These are phyloP conservation scores for Podaxis sp. DNA, from an alignment of 768 basidiomycete genomes.

Conservation along the genomic window DNA sequence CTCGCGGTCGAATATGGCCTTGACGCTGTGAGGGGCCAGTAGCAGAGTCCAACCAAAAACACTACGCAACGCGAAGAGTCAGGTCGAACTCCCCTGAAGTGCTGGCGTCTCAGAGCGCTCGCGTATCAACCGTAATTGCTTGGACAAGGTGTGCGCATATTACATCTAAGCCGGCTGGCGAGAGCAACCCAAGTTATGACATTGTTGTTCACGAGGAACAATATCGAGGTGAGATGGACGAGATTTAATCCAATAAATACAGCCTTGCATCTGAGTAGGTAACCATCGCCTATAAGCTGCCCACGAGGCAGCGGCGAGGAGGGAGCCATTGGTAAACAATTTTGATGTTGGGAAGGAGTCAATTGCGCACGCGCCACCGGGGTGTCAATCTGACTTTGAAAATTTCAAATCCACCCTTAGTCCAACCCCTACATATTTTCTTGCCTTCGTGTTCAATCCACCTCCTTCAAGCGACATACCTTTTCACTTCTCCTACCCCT, in stretches of 20 bases:
- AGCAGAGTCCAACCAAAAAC: too few species aligned
- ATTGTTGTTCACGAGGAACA: too few species aligned
- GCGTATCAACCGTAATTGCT: too few species aligned
- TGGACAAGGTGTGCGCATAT: too few species aligned
- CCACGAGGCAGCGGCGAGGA: constrained; percentile 9
- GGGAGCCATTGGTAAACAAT: neutral
- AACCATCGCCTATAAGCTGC: neutral
- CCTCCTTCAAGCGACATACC: constrained; percentile 35
- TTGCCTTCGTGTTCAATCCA: constrained; percentile 47
- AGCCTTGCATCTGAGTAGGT: neutral
- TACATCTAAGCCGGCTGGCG: too few species aligned
- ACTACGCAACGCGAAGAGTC: too few species aligned
- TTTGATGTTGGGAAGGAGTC: constrained; percentile 11
- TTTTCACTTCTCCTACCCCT: constrained; percentile 29
- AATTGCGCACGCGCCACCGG: constrained; percentile 38
- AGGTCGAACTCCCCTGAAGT: too few species aligned
- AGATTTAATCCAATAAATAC: neutral
- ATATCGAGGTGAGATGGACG: neutral
- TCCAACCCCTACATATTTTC: constrained; percentile 40
- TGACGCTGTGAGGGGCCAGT: too few species aligned
- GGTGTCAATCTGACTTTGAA: constrained; percentile 46
- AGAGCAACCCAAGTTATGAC: too few species aligned
- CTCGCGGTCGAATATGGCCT: too few species aligned
- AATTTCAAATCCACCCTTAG: constrained; percentile 40
- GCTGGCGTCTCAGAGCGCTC: too few species aligned